Base-by-base conservation (phyloP, 768 basidiomycete species). In the Gyrodon lividus region DNA sequence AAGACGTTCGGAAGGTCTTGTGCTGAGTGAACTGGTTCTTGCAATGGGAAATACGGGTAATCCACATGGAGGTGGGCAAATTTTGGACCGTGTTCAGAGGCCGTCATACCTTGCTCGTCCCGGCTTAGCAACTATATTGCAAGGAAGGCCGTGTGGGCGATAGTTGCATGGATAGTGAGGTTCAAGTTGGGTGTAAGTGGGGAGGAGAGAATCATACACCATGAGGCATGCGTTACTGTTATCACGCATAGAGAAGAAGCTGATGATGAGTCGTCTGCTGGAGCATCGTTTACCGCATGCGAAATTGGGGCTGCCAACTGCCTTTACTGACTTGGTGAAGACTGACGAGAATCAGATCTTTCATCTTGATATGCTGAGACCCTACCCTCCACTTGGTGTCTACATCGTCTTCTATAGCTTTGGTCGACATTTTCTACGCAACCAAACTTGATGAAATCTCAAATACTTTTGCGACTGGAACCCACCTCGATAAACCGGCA, bases 271-370 rank as follows among this genome's bases (percentile, higher is more conserved):
- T 31, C 12, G 12, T 31, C 31, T 31, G 31, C 6, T 37, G 8
- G 22, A 9, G 34, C 6, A 17, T 26, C 6, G 17, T 26, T 31
- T 17, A 38, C 22, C 48, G 43, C 30, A 88, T 73, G 64, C 83
- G 77, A 39, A 87, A 68, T 45, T 87, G 84, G 19, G 85, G 85
- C 59, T 88, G 87, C 87, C 87, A 89, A 58, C 81, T 83, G 26
- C 87, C 87, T 71, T 85, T 79, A 17, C 86, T 87, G 50, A 88
- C 87, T 59, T 89, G 87, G 71, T 87, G 84, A 47, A 88, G 79
- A 59, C 84, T 84, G 65, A 88, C 83, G 39, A 89, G 79, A 48
- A 84, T 70, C 50, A 89, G 68, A 62, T 89, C 81, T 46, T 84
- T 83, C 17, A 84, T 68, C 38, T 70, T 75, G 68, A 89, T 82